Conservation (phyloP, 2,329 filamentous ascomycete species). For the Botrytis deweyae region DNA sequence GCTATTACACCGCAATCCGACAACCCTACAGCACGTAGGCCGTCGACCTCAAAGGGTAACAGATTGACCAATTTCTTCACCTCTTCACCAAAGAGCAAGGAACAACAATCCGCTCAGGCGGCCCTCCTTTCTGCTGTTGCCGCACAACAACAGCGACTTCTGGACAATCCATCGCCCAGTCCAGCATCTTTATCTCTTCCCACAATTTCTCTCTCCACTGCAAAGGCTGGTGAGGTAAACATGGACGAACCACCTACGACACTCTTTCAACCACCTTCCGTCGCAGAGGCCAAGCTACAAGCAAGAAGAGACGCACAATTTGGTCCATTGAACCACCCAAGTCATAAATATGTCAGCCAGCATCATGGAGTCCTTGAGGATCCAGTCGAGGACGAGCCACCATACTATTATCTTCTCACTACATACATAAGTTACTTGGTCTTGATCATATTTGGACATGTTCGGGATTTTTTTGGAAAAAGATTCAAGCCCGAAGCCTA, state of each 20-base stretch:
- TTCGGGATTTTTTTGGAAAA: constrained; percentile 97
- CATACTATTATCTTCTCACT: constrained; percentile 94
- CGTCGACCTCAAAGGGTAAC: constrained; percentile 67
- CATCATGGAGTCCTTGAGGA: constrained; percentile 76
- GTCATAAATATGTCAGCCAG: constrained; percentile 85
- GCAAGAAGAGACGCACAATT: constrained; percentile 86
- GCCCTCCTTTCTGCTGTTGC: constrained; percentile 60
- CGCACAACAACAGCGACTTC: constrained; percentile 59
- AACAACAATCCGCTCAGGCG: constrained; percentile 63
- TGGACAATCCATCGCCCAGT: constrained; percentile 55
- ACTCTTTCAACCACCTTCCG: constrained; percentile 83
- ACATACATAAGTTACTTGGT: constrained; percentile 98
- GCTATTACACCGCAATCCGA: constrained; percentile 35
- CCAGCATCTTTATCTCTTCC: constrained; percentile 76
- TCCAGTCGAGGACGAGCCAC: constrained; percentile 90
- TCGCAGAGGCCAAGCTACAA: constrained; percentile 75
- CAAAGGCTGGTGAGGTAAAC: constrained; percentile 71
- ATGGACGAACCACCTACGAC: constrained; percentile 73
- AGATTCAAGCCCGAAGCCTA: constrained; percentile 84
- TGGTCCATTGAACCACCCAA: constrained; percentile 75
- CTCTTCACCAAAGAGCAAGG: constrained; percentile 72
- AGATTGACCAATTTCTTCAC: constrained; percentile 83
- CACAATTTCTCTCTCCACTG: constrained; percentile 87
- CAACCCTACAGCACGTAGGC: constrained; percentile 46
- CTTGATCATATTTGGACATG: constrained; percentile 90